phyloP scores from a whole-genome alignment of 2,329 filamentous ascomycete genomes.

The Penicillium sp. region DNA sequence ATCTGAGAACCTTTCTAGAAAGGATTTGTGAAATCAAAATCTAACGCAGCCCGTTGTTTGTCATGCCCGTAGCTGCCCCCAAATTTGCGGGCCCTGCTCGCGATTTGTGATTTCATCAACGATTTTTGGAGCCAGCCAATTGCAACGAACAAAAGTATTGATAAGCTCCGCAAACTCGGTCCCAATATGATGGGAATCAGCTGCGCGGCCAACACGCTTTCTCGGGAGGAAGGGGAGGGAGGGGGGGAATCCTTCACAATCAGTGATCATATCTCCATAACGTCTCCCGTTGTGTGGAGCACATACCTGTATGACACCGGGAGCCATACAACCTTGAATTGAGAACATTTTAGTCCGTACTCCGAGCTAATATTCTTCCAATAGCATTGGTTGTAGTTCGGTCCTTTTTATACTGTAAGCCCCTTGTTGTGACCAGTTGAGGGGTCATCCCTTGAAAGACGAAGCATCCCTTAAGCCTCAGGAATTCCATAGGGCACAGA shows the following conservation, averaged over 20 bases:
- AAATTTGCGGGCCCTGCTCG: not conserved
- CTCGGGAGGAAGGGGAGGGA: not conserved
- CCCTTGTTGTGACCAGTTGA: constrained; percentile 8
- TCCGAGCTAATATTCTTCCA: not conserved
- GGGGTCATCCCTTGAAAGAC: constrained; percentile 5
- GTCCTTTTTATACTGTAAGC: constrained; percentile 5
- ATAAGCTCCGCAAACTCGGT: not conserved
- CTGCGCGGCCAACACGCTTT: not conserved
- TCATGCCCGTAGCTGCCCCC: not conserved
- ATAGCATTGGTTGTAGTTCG: not conserved
- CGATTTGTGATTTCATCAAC: not conserved
- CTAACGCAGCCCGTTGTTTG: too few species aligned
- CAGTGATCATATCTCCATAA: not conserved
- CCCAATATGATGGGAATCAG: not conserved
- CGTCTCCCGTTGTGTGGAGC: not conserved
- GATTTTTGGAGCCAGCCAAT: not conserved
- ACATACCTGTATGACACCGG: not conserved
- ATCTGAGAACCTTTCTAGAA: too few species aligned
- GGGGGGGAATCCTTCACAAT: not conserved
- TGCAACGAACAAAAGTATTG: not conserved
- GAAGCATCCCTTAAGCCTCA: constrained; percentile 12
- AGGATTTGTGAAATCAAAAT: too few species aligned
- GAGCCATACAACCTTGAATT: not conserved
- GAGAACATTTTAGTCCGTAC: not conserved
- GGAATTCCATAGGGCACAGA: constrained; percentile 16